Conservation (phyloP, 257 asterid species). For the Penstemon davidsonii region DNA sequence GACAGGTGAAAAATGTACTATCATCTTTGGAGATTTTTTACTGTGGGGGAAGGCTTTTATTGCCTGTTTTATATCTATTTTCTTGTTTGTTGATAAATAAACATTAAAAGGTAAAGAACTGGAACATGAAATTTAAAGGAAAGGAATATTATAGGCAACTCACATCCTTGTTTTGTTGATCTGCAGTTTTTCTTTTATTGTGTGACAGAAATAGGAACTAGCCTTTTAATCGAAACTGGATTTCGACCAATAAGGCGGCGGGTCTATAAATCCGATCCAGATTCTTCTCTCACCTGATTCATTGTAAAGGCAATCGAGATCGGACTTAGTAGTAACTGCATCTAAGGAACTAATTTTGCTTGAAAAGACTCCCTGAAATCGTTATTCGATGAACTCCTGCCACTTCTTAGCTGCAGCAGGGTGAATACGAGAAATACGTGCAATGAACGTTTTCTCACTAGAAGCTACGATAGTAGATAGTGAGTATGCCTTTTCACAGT, state of each 20-base stretch:
- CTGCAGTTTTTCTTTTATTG: too few species aligned
- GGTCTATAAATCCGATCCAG: neutral
- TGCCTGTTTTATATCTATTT: too few species aligned
- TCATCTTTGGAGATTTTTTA: too few species aligned
- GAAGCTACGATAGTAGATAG: conserved; percentile 56
- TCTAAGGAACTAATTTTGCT: conserved; percentile 1
- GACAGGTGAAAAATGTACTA: too few species aligned
- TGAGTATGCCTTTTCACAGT: conserved; percentile 41
- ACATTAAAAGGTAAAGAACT: too few species aligned
- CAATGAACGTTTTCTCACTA: conserved; percentile 53
- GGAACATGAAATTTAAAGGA: too few species aligned
- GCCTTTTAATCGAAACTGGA: neutral
- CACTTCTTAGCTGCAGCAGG: conserved; percentile 49
- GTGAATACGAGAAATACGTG: conserved; percentile 47
- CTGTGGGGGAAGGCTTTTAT: too few species aligned
- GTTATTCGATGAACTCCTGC: conserved; percentile 30
- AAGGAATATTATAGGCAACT: too few species aligned
- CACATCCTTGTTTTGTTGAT: too few species aligned
- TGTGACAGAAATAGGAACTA: neutral
- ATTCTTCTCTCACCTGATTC: too few species aligned
- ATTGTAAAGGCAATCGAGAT: too few species aligned
- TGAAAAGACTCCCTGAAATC: neutral
- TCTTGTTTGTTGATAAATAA: too few species aligned
- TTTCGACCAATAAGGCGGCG: conserved; percentile 9
- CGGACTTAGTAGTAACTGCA: neutral